Evolutionary conservation across 1,284 basidiomycete species (phyloP), one percentile per base, ranked within the genome.

Genomic region (Moesziomyces aphidis): DNA sequence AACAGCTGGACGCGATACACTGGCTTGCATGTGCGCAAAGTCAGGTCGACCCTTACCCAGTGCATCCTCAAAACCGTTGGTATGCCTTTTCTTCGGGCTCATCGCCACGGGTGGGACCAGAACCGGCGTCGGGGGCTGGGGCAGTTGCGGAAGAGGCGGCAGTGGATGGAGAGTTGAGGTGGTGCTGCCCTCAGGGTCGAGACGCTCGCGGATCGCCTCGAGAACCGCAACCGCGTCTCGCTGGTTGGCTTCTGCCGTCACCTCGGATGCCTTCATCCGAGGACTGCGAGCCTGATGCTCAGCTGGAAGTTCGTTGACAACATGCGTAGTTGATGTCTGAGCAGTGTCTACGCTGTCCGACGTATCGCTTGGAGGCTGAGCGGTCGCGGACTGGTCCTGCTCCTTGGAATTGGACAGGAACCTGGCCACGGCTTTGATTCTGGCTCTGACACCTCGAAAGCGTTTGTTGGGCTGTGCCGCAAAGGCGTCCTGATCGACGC

Each of bases 351-450:
- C 39, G 19, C 39, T 19, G 17, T 42, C 39, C 17, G 39, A 42
- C 15, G 17, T 19, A 19, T 19, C 19, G 39, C 17, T 42, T 1
- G 17, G 39, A 42, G 17, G 39, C 15, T 8, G 15, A 11, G 21
- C 28, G 1, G 4, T 24, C 3, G 23, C 21, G 11, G 23, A 13
- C 28, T n/a, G 34, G 11, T 43, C 50, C 5, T 23, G 24, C 10
- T 43, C 52, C 34, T 61, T 68, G 3, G 65, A 48, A 10, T 13
- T 28, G 1, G 54, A 61, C 36, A 66, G 24, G 22, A 69, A 55
- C 10, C 52, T 45, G 1, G 60, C 52, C 10, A 69, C 60, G 10
- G 66, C 66, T 43, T 42, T 59, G 28, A 69, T 69, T 48, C 62
- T 69, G 8, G 66, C 55, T 36, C 59, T 69, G 36, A 69, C 55